Evolutionary conservation across 2,329 filamentous ascomycete species (phyloP), one percentile per base, ranked within the genome.

Genomic region (Fusarium zealandicum): DNA sequence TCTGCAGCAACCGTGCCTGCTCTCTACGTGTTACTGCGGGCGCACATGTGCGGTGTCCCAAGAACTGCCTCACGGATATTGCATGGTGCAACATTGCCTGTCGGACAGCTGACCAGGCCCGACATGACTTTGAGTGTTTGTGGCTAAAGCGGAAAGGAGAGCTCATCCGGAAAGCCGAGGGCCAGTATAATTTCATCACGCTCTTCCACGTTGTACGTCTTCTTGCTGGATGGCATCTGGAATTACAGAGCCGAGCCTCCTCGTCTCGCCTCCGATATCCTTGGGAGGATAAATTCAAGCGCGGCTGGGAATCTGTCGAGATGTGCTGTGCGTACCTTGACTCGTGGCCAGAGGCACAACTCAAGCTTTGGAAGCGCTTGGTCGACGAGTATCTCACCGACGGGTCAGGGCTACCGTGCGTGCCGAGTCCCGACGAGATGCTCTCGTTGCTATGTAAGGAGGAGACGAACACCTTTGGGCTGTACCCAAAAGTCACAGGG

Each of bases 391-490:
- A 70, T 18, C 35, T 70, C 8, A 62, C 38, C 47, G 62, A 65
- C 35, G 20, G 52, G 11, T 41, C 55, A 31, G 43, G 48, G 28
- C 43, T 70, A 14, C 51, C 54, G 5, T 52, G 38, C 12, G 28
- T 61, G 6, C 28, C 56, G n/a, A 57, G 39, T 33, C 27, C 51
- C 9, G 53, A 59, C 3, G 63, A 69, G 30, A 58, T 65, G 47
- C 51, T 70, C 1, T 43, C 57, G 6, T 32, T 70, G 9, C 51
- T 70, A 20, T 70, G 68, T 50, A 69, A 65, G 32, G 68, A 70
- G 18, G 68, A 70, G 32, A 70, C 68, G 9, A 70, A 70, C 16
- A 70, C 68, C 0, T 70, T 70, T 41, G 68, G 68, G 0, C 53
- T 70, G 10, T 70, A 70, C 31, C 61, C 59, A 5, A 58, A 51